Evolutionary conservation across 2,329 filamentous ascomycete species (phyloP).

Genomic region (Phaeoacremonium minimum): DNA sequence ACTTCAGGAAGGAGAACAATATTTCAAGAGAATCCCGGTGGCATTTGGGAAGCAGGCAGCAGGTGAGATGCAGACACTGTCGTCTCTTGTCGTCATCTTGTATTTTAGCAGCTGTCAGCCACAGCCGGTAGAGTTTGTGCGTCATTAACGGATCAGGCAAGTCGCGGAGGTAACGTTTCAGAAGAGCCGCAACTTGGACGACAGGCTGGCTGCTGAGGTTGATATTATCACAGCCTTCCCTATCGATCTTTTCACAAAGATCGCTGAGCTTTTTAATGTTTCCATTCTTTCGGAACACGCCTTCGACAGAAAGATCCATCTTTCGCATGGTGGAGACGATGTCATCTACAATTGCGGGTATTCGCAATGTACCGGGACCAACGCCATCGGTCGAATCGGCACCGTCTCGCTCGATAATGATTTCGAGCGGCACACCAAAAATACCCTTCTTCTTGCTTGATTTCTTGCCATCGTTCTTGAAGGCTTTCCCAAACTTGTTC

Average conservation of each 20-base stretch:
- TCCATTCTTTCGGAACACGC: slow-evolving; percentile 97
- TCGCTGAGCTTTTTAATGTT: slow-evolving; percentile 94
- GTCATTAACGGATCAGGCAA: slow-evolving; percentile 93
- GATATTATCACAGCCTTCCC: slow-evolving; percentile 76
- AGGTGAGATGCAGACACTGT: slow-evolving; percentile 83
- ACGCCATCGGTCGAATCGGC: slow-evolving; percentile 98
- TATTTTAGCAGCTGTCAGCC: slow-evolving; percentile 87
- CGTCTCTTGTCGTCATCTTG: slow-evolving; percentile 75
- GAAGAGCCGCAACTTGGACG: slow-evolving; percentile 85
- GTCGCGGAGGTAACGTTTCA: slow-evolving; percentile 93
- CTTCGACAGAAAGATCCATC: slow-evolving; percentile 98
- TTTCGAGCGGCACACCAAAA: slow-evolving; percentile 84
- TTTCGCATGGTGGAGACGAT: slow-evolving; percentile 91
- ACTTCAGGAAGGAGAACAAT: slow-evolving; percentile 92
- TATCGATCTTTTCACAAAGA: slow-evolving; percentile 79
- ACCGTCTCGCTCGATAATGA: slow-evolving; percentile 87
- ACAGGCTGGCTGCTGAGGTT: slow-evolving; percentile 86
- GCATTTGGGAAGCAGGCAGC: slow-evolving; percentile 86
- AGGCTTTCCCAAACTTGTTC: slow-evolving; percentile 96
- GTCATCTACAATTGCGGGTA: slow-evolving; percentile 94
- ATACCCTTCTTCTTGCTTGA: slow-evolving; percentile 85
- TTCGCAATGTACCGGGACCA: slow-evolving; percentile 82
- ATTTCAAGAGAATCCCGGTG: slow-evolving; percentile 95
- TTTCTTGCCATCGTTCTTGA: slow-evolving; percentile 80
- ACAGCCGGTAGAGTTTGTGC: slow-evolving; percentile 88